Evolutionary conservation across 768 basidiomycete species (phyloP), one percentile per base, ranked within the genome.

Genomic region (Rubroboletus satanas): DNA sequence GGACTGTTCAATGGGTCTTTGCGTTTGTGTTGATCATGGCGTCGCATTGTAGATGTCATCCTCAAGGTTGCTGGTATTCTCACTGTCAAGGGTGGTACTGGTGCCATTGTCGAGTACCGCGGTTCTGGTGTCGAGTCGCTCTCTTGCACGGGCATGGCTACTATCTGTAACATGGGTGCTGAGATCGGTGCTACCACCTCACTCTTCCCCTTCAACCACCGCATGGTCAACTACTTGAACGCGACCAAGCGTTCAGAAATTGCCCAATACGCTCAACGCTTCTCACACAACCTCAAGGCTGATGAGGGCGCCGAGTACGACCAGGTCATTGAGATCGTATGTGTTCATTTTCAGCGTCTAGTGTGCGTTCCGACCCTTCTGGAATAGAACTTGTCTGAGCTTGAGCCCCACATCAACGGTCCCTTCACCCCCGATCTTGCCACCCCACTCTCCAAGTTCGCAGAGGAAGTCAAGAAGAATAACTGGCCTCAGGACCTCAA

Each of bases 391-490:
- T 81, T 99, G 58, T 90, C 89, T 32, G 92, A 95, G 74, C 92
- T 98, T 62, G 97, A 99, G 74, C 97, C 97, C 51, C 96, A 99
- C 74, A 88, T 99, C 77, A 99, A 98, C 78, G 97, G 97, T 64
- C 97, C 97, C 53, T 99, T 97, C 82, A 98, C 97, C n/a, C 97
- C 97, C 44, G 97, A 99, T 81, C 87, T 99, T 62, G 96, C 97
- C 50, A 99, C 96, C 29, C 97, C 97, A 51, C 83, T 99, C 66
- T 97, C 95, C 73, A 90, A 96, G 80, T 97, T 98, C 68, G 90
- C 90, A 49, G 77, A 79, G 32, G 93, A 85, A 63, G 93, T 90
- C 57, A 93, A 92, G 83, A 86, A 90, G 79, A 98, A 98, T 79
- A 79, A 81, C 71, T 98, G 97, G 97, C 97, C 97, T 36, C 80